Evolutionary conservation across 2,329 filamentous ascomycete genomes (phyloP).

Genomic region (Stemphylium vesicarium): DNA sequence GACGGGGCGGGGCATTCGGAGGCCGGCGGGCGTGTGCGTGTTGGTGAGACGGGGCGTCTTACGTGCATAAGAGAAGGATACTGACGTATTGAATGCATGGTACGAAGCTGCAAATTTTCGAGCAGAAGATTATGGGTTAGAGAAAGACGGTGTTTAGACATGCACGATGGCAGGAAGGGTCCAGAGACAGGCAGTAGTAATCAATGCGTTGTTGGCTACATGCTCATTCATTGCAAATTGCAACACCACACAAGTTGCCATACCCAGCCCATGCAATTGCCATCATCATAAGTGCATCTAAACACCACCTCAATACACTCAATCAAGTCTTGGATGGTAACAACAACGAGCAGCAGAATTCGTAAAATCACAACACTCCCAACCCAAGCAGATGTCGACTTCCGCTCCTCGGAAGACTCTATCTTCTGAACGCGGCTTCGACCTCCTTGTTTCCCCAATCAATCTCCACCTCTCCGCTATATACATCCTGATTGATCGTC

Average conservation of each 20-base stretch:
- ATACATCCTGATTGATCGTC: constrained; percentile 52
- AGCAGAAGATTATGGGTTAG: too few species aligned
- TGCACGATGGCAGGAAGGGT: too few species aligned
- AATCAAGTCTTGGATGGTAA: constrained; percentile 1
- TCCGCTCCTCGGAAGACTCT: constrained; percentile 24
- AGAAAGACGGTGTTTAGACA: too few species aligned
- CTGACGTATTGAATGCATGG: background rate
- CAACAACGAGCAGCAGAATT: constrained; percentile 1
- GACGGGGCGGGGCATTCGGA: constrained; percentile 5
- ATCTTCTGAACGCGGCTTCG: constrained; percentile 38
- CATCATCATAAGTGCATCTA: background rate
- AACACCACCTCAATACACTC: constrained; percentile 5
- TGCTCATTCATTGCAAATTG: background rate
- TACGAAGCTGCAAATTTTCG: background rate
- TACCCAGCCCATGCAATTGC: background rate
- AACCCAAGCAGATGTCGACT: constrained; percentile 19
- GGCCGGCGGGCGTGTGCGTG: background rate
- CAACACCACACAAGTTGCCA: constrained; percentile 9
- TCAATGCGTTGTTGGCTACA: background rate
- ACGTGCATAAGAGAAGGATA: background rate
- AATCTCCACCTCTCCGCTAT: constrained; percentile 54
- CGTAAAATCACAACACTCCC: background rate
- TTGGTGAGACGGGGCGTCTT: background rate
- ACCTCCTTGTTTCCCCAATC: constrained; percentile 45
- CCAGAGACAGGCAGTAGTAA: too few species aligned